phyloP scores from a whole-genome alignment of 177 flowering plant genomes.

The Telopea speciosissima region DNA sequence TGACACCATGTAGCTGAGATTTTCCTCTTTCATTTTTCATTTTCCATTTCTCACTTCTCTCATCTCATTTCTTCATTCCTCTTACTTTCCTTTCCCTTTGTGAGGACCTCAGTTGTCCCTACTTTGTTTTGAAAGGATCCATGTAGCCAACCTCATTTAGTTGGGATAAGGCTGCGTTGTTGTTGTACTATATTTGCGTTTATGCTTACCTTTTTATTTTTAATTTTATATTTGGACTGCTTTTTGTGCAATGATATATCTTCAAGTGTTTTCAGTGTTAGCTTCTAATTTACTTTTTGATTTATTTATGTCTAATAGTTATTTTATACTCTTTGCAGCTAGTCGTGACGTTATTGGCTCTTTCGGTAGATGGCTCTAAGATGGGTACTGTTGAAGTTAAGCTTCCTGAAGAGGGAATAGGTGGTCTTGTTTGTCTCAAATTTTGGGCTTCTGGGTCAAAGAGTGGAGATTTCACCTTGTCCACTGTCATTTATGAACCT shows the following conservation, averaged over 20 bases:
- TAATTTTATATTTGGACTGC: neutral
- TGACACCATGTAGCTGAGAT: no score
- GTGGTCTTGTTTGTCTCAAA: conserved; percentile 78
- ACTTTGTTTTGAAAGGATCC: no score
- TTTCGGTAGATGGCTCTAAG: conserved; percentile 77
- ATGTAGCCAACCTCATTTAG: no score
- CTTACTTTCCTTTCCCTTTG: no score
- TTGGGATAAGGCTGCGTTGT: no score
- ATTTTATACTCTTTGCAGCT: conserved; percentile 40
- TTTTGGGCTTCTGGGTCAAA: conserved; percentile 60
- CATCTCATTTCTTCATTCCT: no score
- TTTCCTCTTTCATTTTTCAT: no score
- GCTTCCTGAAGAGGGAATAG: conserved; percentile 82
- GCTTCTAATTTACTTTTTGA: neutral
- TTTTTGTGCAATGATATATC: neutral
- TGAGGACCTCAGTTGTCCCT: no score
- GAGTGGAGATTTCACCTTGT: conserved; percentile 50
- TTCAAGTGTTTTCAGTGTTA: neutral
- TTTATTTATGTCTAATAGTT: neutral
- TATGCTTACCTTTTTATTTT: no score
- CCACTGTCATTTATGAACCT: conserved; percentile 90
- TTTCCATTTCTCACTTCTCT: no score
- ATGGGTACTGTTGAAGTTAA: conserved; percentile 80
- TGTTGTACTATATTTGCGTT: neutral
- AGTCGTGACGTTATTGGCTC: conserved; percentile 45